These are phyloP conservation scores for Boletus huronensis DNA, from an alignment of 768 basidiomycete genomes.

Conservation along the genomic window DNA sequence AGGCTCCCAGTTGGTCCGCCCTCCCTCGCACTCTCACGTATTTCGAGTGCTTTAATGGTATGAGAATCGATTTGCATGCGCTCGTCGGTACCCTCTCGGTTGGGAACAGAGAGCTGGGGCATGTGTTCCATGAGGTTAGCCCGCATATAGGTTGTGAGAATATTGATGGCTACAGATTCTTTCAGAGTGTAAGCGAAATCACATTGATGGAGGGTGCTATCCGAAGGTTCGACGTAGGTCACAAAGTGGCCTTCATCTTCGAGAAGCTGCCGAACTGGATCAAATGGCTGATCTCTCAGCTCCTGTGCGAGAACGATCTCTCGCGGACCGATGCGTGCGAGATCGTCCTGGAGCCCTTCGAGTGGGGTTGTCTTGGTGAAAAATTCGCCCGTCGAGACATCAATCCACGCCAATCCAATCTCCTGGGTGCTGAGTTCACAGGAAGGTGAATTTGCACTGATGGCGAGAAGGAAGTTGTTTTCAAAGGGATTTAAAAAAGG, in stretches of 20 bases:
- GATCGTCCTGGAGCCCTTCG: slow-evolving; percentile 69
- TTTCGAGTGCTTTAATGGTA: slow-evolving; percentile 86
- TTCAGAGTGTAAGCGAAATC: slow-evolving; percentile 21
- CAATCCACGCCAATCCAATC: slow-evolving; percentile 88
- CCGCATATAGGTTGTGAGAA: slow-evolving; percentile 64
- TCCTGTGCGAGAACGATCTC: slow-evolving; percentile 69
- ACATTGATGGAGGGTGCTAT: background rate
- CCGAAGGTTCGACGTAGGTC: slow-evolving; percentile 40
- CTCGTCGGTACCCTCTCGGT: slow-evolving; percentile 47
- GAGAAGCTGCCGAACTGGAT: slow-evolving; percentile 49
- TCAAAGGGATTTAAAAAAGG: slow-evolving; percentile 80
- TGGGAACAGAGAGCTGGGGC: slow-evolving; percentile 59
- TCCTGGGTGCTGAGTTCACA: slow-evolving; percentile 6
- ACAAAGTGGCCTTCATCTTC: slow-evolving; percentile 53
- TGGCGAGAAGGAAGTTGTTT: slow-evolving; percentile 85
- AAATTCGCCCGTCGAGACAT: slow-evolving; percentile 93
- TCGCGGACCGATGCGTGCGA: slow-evolving; percentile 74
- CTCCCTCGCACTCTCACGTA: slow-evolving; percentile 70
- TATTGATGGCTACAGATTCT: slow-evolving; percentile 55
- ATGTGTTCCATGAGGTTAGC: slow-evolving; percentile 73
- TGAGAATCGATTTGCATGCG: slow-evolving; percentile 90
- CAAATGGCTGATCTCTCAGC: slow-evolving; percentile 34
- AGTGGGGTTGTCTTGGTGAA: slow-evolving; percentile 62
- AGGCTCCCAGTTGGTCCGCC: slow-evolving; percentile 73
- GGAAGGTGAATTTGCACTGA: slow-evolving; percentile 33